These are phyloP conservation scores for Teunomyces aglyptinius DNA, from an alignment of 805 yeast species.

Conservation along the genomic window DNA sequence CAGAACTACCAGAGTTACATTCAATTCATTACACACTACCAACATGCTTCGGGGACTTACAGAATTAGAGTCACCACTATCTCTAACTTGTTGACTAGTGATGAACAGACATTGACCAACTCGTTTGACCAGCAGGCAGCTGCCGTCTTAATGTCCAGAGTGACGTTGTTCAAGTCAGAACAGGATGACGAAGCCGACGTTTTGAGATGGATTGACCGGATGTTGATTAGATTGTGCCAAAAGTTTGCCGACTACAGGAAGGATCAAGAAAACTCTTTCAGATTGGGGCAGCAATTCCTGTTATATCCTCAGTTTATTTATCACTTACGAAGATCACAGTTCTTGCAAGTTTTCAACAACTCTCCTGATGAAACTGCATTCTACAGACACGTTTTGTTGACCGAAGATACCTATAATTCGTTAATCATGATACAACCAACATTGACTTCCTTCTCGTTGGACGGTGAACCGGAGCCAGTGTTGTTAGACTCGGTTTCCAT, in stretches of 20 bases:
- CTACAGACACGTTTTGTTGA: constrained; percentile 85
- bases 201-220: constrained; percentile 91
- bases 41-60: constrained; percentile 91
- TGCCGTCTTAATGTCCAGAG: constrained; percentile 87
- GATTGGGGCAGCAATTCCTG: constrained; percentile 78
- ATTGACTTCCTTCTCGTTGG: constrained; percentile 77
- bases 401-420: constrained; percentile 91
- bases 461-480: constrained; percentile 83
- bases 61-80: constrained; percentile 90
- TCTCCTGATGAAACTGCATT: constrained; percentile 99
- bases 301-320: constrained; percentile 94
- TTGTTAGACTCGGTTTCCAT: constrained; percentile 90
- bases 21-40: constrained; percentile 89
- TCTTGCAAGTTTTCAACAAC: constrained; percentile 92
- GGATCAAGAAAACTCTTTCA: constrained; percentile 78
- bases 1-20: constrained; percentile 52
- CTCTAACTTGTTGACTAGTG: constrained; percentile 51
- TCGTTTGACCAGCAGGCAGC: constrained; percentile 99
- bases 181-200: constrained; percentile 90
- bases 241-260: constrained; percentile 91
- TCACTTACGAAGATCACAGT: constrained; percentile 94
- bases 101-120: constrained; percentile 45
- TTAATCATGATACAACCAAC: constrained; percentile 98
- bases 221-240: constrained; percentile 84
- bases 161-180: constrained; percentile 78